Base-by-base conservation (phyloP, 140 eudicot genomes). In the Oenanthe javanica region DNA sequence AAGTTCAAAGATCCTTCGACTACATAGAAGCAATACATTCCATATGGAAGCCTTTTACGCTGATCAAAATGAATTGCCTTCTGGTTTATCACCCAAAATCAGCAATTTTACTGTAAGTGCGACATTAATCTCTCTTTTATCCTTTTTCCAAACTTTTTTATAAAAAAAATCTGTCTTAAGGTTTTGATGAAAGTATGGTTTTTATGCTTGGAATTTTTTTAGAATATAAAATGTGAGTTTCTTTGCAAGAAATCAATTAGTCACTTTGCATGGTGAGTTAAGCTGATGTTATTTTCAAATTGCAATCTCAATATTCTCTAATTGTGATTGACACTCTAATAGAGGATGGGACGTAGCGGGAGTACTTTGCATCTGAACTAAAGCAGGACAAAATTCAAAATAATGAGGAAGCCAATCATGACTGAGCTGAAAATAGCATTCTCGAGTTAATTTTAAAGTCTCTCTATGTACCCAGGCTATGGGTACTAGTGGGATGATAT, bases 41-140 rank as follows among this genome's bases (percentile, higher is more conserved):
- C 90, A 84, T 64, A 43, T 96, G 79, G 97, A 91, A 86, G 89
- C 89, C 80, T 86, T 83, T 74, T 96, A 93, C 61, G 75, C 87
- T 48, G 82, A 87, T 42, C 72, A 77, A 79, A 72, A 85, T 81
- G 99, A 93, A 77, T 84, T 95, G 82, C 97, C 99, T 79, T 75
- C 88, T 70, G 96, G 98, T 76, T 80, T 82, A 76, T 87, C 90
- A 13, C 83, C 91, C 50, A 85, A 80, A 79, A 83, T 96, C 81
- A 86, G 96, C 88, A 77, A 78, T 61, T 87, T 80, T 48, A 85
- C 82, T 84, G 97, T 96, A 86, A 50, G 85, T 55, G 75, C 79
- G 43, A 84, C 81, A 59, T 36, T 31, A 31, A 8, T 27, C 16
- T 1, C 14, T 31, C 9, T 67, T 67, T 67, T 25, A 47, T 8